Evolutionary conservation across 495 filamentous ascomycete species (phyloP), one percentile per base, ranked within the genome.

Genomic region (Thermochaetoides thermophila): DNA sequence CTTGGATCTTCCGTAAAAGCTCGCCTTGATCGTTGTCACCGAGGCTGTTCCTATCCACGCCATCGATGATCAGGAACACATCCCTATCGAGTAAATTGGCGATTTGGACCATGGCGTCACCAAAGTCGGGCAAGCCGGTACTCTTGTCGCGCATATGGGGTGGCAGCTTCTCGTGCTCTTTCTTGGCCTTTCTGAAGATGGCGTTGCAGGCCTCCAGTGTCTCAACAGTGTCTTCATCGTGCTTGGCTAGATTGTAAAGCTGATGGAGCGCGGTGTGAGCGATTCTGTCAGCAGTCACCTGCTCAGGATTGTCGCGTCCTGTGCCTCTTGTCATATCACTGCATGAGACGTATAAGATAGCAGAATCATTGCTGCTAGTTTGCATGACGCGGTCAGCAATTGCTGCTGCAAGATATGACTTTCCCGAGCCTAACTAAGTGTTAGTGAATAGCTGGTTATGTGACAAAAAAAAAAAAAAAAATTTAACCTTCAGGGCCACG

Each of bases 191-290:
- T 6, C 32, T 38, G 24, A 50, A 50, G 11, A 47, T 27, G 1
- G 31, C 35, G 32, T 45, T 50, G 37, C 48, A 50, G 1, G 38
- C 27, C 39, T 50, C 44, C 10, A 50, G 44, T 1, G 45, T 32
- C 5, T 17, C 29, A 10, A 39, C 35, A 9, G 44, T 30, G 17
- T 43, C 28, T 18, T 40, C 31, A 13, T 24, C 42, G 26, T 49
- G 31, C 3, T 37, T 24, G 5, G 46, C 46, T 3, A 35, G 17
- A 2, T 32, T 17, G 30, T 46, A 45, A 9, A 49, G 31, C 9
- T 41, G 32, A 1, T 18, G 41, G 5, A 49, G 18, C 4, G 46
- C 27, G 4, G 46, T 49, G 13, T 37, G 36, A 27, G 37, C 40
- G 12, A 49, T 43, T 12, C 20, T 38, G 22, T 46, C 40, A 1